phyloP scores from a whole-genome alignment of 2,329 filamentous ascomycete genomes.

The Tolypocladium album region DNA sequence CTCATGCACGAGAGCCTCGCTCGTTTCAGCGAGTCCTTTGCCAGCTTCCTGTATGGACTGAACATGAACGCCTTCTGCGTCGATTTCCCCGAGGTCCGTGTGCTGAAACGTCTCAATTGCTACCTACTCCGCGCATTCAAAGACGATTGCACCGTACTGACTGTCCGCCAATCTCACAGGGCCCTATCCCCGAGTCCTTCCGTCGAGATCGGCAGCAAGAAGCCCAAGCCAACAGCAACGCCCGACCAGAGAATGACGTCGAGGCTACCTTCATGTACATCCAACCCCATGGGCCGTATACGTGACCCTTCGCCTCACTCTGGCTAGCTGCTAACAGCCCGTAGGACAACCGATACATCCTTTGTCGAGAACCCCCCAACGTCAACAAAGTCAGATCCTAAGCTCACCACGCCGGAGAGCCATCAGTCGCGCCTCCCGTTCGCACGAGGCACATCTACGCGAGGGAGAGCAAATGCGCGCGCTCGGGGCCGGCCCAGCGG shows the following conservation, averaged over 20 bases:
- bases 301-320: constrained; percentile 1
- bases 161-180: constrained; percentile 34
- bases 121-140: background rate
- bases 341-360: constrained; percentile 78
- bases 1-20: constrained; percentile 91
- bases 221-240: constrained; percentile 23
- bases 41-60: constrained; percentile 85
- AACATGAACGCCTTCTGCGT: constrained; percentile 99
- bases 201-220: constrained; percentile 47
- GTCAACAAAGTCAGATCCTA: constrained; percentile 38
- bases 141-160: background rate
- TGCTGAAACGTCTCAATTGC: constrained; percentile 21
- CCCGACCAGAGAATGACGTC: constrained; percentile 30
- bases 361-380: constrained; percentile 75
- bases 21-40: constrained; percentile 92
- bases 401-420: constrained; percentile 29
- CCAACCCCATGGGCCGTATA: background rate
- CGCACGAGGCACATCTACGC: constrained; percentile 27
- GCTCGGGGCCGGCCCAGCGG: constrained; percentile 31
- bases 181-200: constrained; percentile 77
- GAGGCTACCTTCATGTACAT: constrained; percentile 81
- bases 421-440: constrained; percentile 38
- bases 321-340: constrained; percentile 7
- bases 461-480: constrained; percentile 15
- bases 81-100: constrained; percentile 72